Percentiles rank a stretch among this genome's conserved stretches.
Evolutionary conservation across 2,329 filamentous ascomycete species (phyloP).

Genomic region (Apiospora arundinis): DNA sequence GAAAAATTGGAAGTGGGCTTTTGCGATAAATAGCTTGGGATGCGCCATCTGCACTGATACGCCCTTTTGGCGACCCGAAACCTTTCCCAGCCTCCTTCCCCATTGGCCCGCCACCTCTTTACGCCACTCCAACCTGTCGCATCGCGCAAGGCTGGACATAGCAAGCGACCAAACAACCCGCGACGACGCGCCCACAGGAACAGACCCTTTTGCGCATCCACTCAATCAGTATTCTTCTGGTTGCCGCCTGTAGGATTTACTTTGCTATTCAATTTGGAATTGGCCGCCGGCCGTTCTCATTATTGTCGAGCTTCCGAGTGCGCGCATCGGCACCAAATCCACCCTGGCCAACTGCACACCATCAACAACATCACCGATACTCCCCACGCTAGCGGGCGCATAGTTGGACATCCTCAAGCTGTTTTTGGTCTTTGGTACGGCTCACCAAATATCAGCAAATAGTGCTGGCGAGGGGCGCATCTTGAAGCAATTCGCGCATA

Average conservation of each 20-base stretch:
- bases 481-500: background rate
- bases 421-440: background rate
- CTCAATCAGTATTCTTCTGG: background rate
- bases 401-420: background rate
- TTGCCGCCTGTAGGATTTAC: background rate
- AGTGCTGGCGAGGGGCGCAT: background rate
- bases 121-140: conserved; percentile 29
- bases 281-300: background rate
- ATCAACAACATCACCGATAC: background rate
- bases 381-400: background rate
- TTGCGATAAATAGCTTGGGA: conserved; percentile 27
- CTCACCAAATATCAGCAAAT: background rate
- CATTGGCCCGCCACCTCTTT: conserved; percentile 28
- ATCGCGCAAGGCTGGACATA: conserved; percentile 32
- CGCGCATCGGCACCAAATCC: background rate
- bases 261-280: background rate
- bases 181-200: background rate
- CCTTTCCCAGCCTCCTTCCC: conserved; percentile 27
- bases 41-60: conserved; percentile 27
- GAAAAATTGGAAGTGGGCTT: conserved; percentile 44
- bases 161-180: background rate
- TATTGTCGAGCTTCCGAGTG: background rate
- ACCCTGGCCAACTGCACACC: background rate
- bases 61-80: conserved; percentile 28
- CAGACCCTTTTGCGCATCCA: background rate